Percentiles rank a stretch among this genome's conserved stretches.
Evolutionary conservation across 306 rosid genomes (phyloP).

Genomic region (Calophaca sinica): DNA sequence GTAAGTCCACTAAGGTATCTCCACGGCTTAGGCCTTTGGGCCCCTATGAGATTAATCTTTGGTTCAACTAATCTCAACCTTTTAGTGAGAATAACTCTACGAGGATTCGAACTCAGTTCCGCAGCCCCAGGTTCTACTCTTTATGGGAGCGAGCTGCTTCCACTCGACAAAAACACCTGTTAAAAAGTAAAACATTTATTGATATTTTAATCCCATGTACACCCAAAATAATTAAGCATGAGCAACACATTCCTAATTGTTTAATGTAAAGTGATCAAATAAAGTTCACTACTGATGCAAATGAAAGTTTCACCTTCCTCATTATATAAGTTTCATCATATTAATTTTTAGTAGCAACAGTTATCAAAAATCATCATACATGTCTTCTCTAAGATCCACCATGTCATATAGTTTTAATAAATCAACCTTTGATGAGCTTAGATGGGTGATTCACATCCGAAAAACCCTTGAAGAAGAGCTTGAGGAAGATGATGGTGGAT

Average conservation of each 20-base stretch:
- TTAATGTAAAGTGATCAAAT: not conserved
- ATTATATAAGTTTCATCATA: not conserved
- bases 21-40: no score
- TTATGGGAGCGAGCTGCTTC: no score
- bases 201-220: not conserved
- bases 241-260: conserved; percentile 35
- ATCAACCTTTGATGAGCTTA: conserved; percentile 59
- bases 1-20: no score
- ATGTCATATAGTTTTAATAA: conserved; percentile 45
- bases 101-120: no score
- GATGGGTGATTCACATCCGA: conserved; percentile 71
- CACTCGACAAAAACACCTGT: no score
- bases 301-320: conserved; percentile 3
- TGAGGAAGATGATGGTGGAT: conserved; percentile 60
- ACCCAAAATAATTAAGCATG: conserved; percentile 19
- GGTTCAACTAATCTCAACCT: no score
- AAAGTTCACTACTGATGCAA: conserved; percentile 16
- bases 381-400: conserved; percentile 52
- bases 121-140: no score
- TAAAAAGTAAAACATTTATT: no score
- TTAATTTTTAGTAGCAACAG: not conserved
- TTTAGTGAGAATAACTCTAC: no score
- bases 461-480: conserved; percentile 66
- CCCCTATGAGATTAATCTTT: no score
- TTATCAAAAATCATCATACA: not conserved